A percentile compares a stretch with the other conserved stretches of the same genome.
Evolutionary conservation across 176 grass and related monocot species (phyloP).

Genomic region (Neostapfia colusana): DNA sequence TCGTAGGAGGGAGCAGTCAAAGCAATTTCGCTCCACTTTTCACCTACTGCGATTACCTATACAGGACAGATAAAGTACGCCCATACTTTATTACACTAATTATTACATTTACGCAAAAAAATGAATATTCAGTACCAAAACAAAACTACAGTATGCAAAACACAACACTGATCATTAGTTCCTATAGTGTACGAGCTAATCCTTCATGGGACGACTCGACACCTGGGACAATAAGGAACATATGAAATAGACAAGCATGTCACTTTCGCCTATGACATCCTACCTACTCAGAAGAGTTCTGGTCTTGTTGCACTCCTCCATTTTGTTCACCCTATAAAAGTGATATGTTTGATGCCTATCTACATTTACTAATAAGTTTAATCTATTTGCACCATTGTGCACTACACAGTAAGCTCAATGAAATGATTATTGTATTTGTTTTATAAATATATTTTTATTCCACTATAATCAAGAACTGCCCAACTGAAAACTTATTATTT

Average conservation of each 20-base stretch:
- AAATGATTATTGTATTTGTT: too few relatives aligned
- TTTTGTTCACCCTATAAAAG: neutral
- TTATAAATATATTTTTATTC: neutral
- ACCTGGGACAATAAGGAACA: neutral
- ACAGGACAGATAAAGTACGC: constrained; percentile 30
- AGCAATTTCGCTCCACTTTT: constrained; percentile 35
- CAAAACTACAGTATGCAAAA: neutral
- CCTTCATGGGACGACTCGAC: too few relatives aligned
- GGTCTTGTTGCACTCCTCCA: neutral
- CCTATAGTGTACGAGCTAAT: neutral
- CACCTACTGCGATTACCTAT: constrained; percentile 30
- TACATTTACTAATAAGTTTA: neutral
- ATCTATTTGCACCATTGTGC: too few relatives aligned
- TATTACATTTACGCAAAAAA: neutral
- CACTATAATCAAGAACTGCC: neutral
- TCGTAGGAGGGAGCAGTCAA: constrained; percentile 5
- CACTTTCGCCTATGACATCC: neutral
- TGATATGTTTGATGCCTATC: neutral
- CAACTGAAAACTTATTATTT: neutral
- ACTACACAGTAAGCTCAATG: too few relatives aligned
- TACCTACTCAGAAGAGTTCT: neutral
- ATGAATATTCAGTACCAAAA: neutral
- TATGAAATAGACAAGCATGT: neutral
- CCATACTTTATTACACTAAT: neutral
- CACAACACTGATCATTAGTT: neutral